Conservation (phyloP, 345 rosid species). For the Ceriops decandra region DNA sequence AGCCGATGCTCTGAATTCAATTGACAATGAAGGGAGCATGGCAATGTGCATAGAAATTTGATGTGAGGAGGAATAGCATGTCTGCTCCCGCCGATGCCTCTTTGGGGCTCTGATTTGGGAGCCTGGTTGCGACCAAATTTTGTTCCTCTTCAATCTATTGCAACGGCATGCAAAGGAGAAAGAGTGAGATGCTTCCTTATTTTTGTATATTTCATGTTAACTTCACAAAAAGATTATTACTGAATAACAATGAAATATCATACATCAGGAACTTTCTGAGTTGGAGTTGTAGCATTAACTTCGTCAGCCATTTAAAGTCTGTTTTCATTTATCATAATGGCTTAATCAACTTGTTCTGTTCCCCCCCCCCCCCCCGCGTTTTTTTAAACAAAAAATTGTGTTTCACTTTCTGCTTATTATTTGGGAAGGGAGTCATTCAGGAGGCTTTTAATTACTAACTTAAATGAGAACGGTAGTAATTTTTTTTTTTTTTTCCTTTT, state of each 20-base stretch:
- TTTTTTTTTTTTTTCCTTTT: constrained; percentile 1
- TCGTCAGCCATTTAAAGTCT: no score
- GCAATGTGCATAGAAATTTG: not conserved
- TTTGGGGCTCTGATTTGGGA: not conserved
- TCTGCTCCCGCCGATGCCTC: not conserved
- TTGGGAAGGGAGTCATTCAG: not conserved
- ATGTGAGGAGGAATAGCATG: not conserved
- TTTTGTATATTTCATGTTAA: no score
- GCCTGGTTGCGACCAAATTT: constrained; percentile 1
- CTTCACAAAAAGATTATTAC: no score
- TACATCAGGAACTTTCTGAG: no score
- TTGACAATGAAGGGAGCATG: not conserved
- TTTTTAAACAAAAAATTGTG: not conserved
- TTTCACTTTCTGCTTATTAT: not conserved
- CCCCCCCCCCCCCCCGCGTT: no score
- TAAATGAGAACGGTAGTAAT: not conserved
- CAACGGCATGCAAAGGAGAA: no score
- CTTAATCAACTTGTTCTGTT: not conserved
- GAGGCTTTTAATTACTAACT: not conserved
- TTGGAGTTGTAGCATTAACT: not conserved
- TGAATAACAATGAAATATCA: no score
- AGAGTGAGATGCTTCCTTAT: no score
- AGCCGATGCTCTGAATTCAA: no score
- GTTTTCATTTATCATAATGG: no score
- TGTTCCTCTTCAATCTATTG: no score